Conservation (phyloP, 306 rosid species). For the Rosa lucieae region DNA sequence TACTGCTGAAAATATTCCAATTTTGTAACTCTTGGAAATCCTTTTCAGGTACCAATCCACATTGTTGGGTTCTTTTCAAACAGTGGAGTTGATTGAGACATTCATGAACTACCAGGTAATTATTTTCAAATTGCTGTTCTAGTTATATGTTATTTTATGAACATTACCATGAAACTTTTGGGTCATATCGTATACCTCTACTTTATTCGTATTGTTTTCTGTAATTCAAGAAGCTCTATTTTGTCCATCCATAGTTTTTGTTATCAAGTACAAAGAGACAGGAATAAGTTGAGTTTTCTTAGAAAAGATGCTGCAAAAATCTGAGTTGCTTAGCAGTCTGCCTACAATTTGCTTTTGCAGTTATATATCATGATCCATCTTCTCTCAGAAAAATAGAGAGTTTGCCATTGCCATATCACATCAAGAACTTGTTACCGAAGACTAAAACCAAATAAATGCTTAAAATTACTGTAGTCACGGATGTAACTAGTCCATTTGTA, state of each 20-base stretch:
- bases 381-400: background rate
- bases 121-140: background rate
- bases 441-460: background rate
- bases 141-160: background rate
- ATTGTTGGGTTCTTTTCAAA: conserved; percentile 86
- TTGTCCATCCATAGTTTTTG: background rate
- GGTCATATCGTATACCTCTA: no score
- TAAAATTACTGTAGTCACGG: background rate
- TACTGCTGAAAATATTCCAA: background rate
- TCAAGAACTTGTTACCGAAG: background rate
- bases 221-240: background rate
- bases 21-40: conserved; percentile 9
- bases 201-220: background rate
- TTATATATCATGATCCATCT: background rate
- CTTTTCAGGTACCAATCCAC: conserved; percentile 91
- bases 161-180: background rate
- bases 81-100: conserved; percentile 89
- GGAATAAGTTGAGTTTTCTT: background rate
- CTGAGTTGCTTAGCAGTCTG: no score
- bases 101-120: conserved; percentile 96
- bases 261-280: background rate
- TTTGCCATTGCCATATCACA: background rate
- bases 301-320: no score
- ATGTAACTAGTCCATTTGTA: conserved; percentile 2
- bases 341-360: no score